Evolutionary conservation across 371 early-diverging fungal species (phyloP).

Genomic region (Synchytrium microbalum): DNA sequence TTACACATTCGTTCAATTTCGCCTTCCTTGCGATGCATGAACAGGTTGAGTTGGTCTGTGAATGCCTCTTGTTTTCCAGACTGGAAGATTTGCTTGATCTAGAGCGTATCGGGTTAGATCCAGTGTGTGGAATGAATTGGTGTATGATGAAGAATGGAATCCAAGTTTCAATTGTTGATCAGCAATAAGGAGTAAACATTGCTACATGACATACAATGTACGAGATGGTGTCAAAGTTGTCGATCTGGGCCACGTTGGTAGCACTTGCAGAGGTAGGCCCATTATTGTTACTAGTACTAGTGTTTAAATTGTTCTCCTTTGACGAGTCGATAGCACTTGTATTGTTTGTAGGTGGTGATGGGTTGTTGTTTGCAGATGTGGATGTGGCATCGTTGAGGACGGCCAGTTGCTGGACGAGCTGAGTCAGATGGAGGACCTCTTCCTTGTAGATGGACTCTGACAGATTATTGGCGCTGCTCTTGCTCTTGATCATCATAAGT

Average conservation of each 20-base stretch:
- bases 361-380: neutral
- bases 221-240: neutral
- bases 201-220: neutral
- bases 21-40: conserved; percentile 81
- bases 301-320: no score
- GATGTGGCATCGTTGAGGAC: neutral
- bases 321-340: neutral
- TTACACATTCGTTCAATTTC: conserved; percentile 97
- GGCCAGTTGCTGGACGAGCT: neutral
- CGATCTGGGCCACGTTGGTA: neutral
- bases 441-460: no score
- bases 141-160: no score
- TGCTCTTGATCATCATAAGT: no score
- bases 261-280: neutral
- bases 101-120: conserved; percentile 20
- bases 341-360: no score
- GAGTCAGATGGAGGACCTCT: neutral
- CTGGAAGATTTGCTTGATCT: conserved; percentile 81
- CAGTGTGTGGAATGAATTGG: no score
- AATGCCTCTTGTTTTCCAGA: conserved; percentile 79
- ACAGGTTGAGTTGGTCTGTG: conserved; percentile 69
- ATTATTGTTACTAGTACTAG: neutral
- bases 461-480: no score
- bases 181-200: no score
- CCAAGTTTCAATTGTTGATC: no score